Evolutionary conservation across 2,329 filamentous ascomycete species (phyloP), one percentile per base, ranked within the genome.

Genomic region (Mycosphaerella sp.): DNA sequence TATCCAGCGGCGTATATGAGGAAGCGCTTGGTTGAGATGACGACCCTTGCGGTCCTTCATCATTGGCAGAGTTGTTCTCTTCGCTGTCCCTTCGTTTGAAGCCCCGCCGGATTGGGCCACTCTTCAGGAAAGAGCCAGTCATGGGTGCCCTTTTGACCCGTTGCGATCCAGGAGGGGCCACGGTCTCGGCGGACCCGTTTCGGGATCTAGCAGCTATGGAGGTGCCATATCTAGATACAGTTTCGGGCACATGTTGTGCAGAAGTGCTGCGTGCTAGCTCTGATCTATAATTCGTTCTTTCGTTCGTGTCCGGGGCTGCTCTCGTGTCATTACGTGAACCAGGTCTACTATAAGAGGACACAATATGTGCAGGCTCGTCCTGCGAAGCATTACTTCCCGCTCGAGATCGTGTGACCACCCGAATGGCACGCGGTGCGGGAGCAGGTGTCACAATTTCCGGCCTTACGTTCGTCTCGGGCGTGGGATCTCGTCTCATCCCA

Each of bases 71-170:
- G 37, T 71, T 63, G 42, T 74, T 72, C 41, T 75, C 73, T 41
- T 74, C 72, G 47, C 71, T 72, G 47, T 78, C 78, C 52, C 81
- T 74, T 57, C 83, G 77, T 55, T 86, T 79, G 21, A 68, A 65
- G 25, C 87, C 88, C 59, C 89, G 78, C 49, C 88, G 80, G 16
- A 88, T 86, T 25, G 88, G 88, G 30, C 64, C 66, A 1, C 86
- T 87, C 59, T 86, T 89, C 17, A 93, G 73, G 59, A 91, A 90
- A 53, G 81, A 85, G 1, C 87, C 88, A 2, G 85, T 80, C 68
- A 87, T 87, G 13, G 84, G 85, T 12, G 88, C 80, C 54, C 87
- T 77, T 70, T 90, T 91, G 52, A 90, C 75, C 4, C 88, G 80
- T 75, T 89, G 80, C 0, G 87, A 89, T 60, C 84, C 84, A 54